Conservation (phyloP, 2,329 filamentous ascomycete genomes). For the Seiridium cupressi region DNA sequence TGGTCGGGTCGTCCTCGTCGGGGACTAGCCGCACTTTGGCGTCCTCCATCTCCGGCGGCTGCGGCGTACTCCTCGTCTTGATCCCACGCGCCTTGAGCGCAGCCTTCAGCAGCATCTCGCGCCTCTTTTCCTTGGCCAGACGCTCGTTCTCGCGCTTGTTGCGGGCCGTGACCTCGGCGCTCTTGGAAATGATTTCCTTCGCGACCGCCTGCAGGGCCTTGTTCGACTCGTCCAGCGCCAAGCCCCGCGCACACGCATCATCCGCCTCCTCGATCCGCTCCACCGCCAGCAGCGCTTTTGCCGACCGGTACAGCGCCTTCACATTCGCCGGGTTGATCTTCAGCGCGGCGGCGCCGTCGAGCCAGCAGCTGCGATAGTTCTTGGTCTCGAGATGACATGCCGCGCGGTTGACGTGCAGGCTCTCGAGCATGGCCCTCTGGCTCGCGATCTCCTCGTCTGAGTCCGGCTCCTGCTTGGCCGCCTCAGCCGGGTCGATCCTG, state of each 20-base stretch:
- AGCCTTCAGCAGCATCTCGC: conserved; percentile 60
- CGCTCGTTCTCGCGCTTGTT: conserved; percentile 56
- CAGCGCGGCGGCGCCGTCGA: conserved; percentile 79
- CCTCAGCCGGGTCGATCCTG: conserved; percentile 27
- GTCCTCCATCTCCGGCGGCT: conserved; percentile 86
- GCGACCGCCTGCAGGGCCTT: conserved; percentile 61
- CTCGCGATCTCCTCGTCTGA: conserved; percentile 36
- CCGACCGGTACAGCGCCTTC: conserved; percentile 89
- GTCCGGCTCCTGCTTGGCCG: conserved; percentile 48
- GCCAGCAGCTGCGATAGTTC: conserved; percentile 84
- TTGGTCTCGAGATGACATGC: conserved; percentile 84
- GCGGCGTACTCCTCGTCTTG: conserved; percentile 60
- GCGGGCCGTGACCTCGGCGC: conserved; percentile 52
- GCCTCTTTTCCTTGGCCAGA: conserved; percentile 50
- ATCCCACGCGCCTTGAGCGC: conserved; percentile 72
- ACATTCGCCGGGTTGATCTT: conserved; percentile 76
- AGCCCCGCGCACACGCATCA: conserved; percentile 72
- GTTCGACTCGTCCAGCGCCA: conserved; percentile 71
- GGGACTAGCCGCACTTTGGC: conserved; percentile 68
- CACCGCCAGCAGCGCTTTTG: conserved; percentile 73
- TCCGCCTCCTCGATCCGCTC: conserved; percentile 77
- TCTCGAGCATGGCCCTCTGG: conserved; percentile 67
- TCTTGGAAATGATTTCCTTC: conserved; percentile 61
- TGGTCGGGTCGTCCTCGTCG: conserved; percentile 71
- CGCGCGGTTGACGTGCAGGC: conserved; percentile 81